Base-by-base conservation (phyloP, 139 green algal species). In the Chlorella vulgaris region DNA sequence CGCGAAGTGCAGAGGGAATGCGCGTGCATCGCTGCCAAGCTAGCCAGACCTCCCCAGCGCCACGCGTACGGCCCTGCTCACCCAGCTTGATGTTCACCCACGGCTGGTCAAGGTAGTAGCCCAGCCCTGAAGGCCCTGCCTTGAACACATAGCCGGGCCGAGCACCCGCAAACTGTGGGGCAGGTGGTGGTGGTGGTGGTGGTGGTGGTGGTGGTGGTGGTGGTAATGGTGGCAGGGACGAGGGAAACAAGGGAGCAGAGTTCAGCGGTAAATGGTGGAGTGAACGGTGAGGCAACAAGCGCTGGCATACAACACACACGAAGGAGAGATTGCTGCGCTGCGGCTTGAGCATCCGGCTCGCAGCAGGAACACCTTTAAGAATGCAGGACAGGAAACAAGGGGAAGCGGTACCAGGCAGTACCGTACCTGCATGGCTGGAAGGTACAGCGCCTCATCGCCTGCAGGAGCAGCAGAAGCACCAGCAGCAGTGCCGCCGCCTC, bases 111-210 rank as follows among this genome's bases (percentile, higher is more conserved):
- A 62, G 50, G 82, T 93, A 93, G 71, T 93, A 93, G 4, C 89
- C 89, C 53, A 88, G 55, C 4, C 89, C 91, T 10, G 79, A 39
- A 28, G 80, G 5, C 0, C 89, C 93, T 51, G 73, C 74, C 63
- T 91, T 94, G 85, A 95, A 97, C 19, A 90, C 82, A 43, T 93
- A 94, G 4, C 92, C 91, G 6, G 77, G 35, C 7, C 86, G 70
- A 0, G 84, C 77, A 3, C 93, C 93, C 26, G 78, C 42, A 68
- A 96, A 96, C 0, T 76, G 28, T 28, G 43, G 28, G n/a, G 69
- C n/a, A n/a, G n/a, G 43, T 19, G 43, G 29, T 4, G 0, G 63
- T 2, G 76, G 69, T 31, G 83, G 74, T 22, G 77, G 39, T 7
- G 42, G 13, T 13, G 69, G 29, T 1, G 43, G 21, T 7, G 8